Evolutionary conservation across 2,329 filamentous ascomycete species (phyloP), one percentile per base, ranked within the genome.

Genomic region (Scopulariopsis brevicaulis): DNA sequence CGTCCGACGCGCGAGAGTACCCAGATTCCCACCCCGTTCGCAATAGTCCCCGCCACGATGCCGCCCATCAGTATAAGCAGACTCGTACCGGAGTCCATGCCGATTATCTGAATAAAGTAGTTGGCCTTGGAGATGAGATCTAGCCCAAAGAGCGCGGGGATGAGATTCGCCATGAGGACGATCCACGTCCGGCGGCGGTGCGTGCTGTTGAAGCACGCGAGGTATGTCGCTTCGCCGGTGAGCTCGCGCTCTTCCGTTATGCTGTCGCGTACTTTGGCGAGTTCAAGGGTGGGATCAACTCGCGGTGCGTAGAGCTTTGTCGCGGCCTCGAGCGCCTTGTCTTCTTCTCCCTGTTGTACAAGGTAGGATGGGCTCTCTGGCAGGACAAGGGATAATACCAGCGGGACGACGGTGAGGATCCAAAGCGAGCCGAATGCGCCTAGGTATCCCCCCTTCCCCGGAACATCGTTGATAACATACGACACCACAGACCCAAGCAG

Each of bases 61-160:
- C 76, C 76, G 1, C 76, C 58, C 24, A 78, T 73, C 3, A 79
- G 65, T 58, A 79, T 68, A 15, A 79, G 64, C 15, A 79, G 65
- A 34, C 68, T 71, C 35, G 61, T 28, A 20, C 59, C 60, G n/a
- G 66, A 60, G 11, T 58, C 58, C 62, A 73, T 67, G 7, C 70
- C 71, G 2, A 73, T 64, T 46, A 69, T 66, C n/a, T 71, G 63
- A 2, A 68, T 59, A 40, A 71, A 72, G 50, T 78, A 78, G 52
- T 70, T 75, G 2, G 70, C 68, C 53, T 72, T 73, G 1, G 71
- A 69, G 0, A 79, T 66, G 10, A 80, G 66, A 0, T 70, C 67
- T 1, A 79, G 66, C 1, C 77, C 77, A 48, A 77, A 78, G 32
- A 77, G 63, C 55, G 71, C 68, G 1, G 76, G 74, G 8, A 78